phyloP scores from a whole-genome alignment of 2,329 filamentous ascomycete genomes.

The Zasmidium citrigriseum region DNA sequence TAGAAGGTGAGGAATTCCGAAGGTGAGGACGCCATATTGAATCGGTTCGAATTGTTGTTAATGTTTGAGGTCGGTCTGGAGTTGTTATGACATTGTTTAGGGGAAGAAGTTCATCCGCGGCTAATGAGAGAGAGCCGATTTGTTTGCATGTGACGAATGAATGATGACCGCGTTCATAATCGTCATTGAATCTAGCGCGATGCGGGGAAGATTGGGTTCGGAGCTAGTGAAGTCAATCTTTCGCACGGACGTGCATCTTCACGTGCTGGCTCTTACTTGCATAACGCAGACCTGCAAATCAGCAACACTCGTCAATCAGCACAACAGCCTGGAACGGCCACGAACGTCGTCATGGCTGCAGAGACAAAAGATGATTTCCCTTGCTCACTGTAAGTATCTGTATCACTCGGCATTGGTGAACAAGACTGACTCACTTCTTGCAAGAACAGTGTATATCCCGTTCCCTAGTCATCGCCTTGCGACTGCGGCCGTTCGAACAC shows the following conservation, averaged over 20 bases:
- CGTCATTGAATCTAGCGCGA: background rate
- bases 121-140: background rate
- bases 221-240: background rate
- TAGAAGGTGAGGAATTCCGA: constrained; percentile 43
- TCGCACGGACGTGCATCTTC: background rate
- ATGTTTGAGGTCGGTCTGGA: background rate
- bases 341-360: constrained; percentile 1
- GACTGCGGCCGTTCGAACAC: constrained; percentile 69
- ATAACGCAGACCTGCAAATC: background rate
- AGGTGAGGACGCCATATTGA: constrained; percentile 36
- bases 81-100: background rate
- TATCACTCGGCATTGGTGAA: background rate
- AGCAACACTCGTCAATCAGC: background rate
- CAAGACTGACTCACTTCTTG: constrained; percentile 6
- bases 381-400: constrained; percentile 27
- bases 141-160: background rate
- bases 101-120: background rate
- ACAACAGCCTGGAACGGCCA: background rate
- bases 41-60: background rate
- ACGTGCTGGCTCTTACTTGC: constrained; percentile 1
- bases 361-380: constrained; percentile 21
- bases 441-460: constrained; percentile 72
- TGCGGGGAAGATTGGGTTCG: constrained; percentile 1
- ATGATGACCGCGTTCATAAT: background rate
- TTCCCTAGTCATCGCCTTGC: constrained; percentile 81